Evolutionary conservation across 306 rosid genomes (phyloP), one percentile per base, ranked within the genome.

Genomic region (Quercus berberidifolia): DNA sequence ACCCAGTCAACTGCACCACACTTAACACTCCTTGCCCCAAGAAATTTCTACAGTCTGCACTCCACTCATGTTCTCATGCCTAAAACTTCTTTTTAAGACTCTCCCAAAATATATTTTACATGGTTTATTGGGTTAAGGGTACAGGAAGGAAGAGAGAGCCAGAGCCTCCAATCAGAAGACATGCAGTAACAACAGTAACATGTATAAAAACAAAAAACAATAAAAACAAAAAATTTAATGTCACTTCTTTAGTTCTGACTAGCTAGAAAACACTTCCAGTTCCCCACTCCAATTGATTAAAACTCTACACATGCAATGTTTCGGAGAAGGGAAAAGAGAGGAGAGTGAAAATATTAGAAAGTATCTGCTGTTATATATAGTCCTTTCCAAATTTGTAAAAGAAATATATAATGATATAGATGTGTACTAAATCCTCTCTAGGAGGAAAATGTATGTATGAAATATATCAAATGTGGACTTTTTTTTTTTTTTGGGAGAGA

Each of bases 1-100:
- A 72, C 90, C 49, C 84, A 86, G 86, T 87, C 89, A 84, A 87
- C 80, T 80, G 82, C 92, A 86, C 89, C 25, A 33, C 49, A 33
- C 46, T 65, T 65, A 1, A 1, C 71, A 17, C 71, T 65, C 72
- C 83, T 54, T 74, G 72, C 82, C 93, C 94, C 82, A 86, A 74
- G 77, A 78, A 30, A 49, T 51, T 86, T 86, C 79, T 84, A 79
- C 87, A 77, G 63, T 85, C 83, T 78, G 79, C 75, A 69, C 81
- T 76, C 81, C 75, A 69, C 81, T 84, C 23, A 6, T 46, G 68
- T 51, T 56, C 18, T 77, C 82, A 21, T 23, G 9, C 65, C 75
- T 17, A 43, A 49, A 70, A 55, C 67, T 74, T 31, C 21, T 71
- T 71, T 68, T 68, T 19, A 19, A 10, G 72, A 4, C 69, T 26